Percentiles rank a stretch among this genome's conserved stretches.
Conservation (phyloP, 805 yeast species). For the Blastobotrys americana region DNA sequence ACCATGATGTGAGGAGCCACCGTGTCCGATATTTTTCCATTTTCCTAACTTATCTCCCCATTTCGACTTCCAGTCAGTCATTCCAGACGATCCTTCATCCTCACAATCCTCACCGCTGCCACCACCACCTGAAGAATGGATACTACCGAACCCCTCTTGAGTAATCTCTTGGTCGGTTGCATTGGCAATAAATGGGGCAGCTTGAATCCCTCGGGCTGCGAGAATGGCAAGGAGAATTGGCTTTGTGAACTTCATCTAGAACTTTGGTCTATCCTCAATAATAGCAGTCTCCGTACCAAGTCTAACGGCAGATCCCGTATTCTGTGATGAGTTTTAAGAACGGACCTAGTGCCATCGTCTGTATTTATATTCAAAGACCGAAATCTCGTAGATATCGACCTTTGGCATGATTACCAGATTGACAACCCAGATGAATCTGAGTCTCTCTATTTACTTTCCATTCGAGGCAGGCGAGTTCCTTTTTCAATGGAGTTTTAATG, state of each 20-base stretch:
- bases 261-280: background rate
- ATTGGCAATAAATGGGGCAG: background rate
- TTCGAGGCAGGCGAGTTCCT: too few species aligned
- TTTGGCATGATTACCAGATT: too few species aligned
- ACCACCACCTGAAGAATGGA: background rate
- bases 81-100: background rate
- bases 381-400: too few species aligned
- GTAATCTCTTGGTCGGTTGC: background rate
- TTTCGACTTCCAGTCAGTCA: background rate
- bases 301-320: too few species aligned
- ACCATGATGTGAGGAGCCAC: background rate
- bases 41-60: background rate
- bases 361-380: too few species aligned
- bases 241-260: conserved; percentile 1
- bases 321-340: too few species aligned
- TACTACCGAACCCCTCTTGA: background rate
- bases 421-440: too few species aligned
- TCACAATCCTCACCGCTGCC: background rate
- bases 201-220: background rate
- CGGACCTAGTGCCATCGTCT: too few species aligned
- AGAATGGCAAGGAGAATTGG: conserved; percentile 2
- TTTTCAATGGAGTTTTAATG: too few species aligned
- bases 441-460: too few species aligned
- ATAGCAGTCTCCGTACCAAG: too few species aligned
- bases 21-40: background rate